These are phyloP conservation scores for Leishmania aethiopica DNA, from an alignment of 208 protist genomes.

Conservation along the genomic window DNA sequence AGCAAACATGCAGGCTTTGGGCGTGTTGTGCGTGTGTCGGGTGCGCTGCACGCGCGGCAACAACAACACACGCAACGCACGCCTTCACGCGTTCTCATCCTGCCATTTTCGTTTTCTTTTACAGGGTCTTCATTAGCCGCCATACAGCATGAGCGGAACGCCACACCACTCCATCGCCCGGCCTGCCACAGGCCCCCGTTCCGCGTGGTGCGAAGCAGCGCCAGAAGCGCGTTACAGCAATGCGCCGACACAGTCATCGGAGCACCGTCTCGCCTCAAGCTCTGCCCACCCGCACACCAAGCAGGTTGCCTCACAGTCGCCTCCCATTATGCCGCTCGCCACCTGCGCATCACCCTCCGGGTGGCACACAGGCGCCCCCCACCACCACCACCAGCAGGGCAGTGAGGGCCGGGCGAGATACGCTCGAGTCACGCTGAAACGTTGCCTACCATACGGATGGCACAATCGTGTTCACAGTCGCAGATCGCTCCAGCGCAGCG, in stretches of 20 bases:
- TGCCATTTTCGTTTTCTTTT: no score
- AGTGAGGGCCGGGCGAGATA: background rate
- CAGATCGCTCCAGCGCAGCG: background rate
- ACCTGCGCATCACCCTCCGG: background rate
- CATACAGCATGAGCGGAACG: background rate
- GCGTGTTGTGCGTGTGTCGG: background rate
- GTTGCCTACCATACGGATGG: background rate
- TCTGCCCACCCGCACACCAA: background rate
- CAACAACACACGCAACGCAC: background rate
- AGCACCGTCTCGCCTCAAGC: background rate
- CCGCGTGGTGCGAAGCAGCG: background rate
- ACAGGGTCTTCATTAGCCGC: background rate
- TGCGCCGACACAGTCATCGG: background rate
- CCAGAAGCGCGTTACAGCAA: background rate
- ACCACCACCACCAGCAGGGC: background rate
- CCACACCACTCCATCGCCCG: background rate
- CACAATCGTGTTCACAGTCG: background rate
- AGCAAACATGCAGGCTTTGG: background rate
- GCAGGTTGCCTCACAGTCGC: background rate
- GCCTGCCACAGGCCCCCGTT: background rate
- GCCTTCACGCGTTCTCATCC: background rate
- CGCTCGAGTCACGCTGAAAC: background rate
- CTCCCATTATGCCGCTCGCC: background rate
- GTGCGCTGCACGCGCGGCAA: no score
- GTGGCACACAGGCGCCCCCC: background rate